phyloP scores from a whole-genome alignment of 2,329 filamentous ascomycete species.

The Epichloe coenophiala region DNA sequence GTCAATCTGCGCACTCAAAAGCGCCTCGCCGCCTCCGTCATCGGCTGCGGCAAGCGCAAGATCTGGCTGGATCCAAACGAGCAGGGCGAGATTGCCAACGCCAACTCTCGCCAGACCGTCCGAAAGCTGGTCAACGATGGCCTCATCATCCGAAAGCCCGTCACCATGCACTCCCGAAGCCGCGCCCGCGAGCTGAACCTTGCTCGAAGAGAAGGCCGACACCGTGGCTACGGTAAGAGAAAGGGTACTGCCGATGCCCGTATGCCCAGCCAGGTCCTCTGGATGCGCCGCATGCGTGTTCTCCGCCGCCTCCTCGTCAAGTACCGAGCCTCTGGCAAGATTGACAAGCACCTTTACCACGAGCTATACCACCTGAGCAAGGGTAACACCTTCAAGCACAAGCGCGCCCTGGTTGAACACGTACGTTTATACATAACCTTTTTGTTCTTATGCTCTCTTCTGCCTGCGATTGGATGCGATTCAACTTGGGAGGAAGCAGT shows the following conservation, averaged over 20 bases:
- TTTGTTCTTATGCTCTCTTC: neutral
- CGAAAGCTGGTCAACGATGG: constrained; percentile 99
- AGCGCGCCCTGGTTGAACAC: constrained; percentile 99
- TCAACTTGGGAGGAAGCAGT: neutral
- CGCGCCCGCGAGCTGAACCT: constrained; percentile 92
- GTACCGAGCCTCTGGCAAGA: constrained; percentile 99
- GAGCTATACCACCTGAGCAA: constrained; percentile 99
- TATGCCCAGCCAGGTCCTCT: constrained; percentile 97
- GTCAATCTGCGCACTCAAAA: constrained; percentile 99
- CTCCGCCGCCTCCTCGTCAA: constrained; percentile 98
- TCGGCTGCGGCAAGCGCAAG: constrained; percentile 99
- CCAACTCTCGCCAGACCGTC: constrained; percentile 99
- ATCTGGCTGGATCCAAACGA: constrained; percentile 99
- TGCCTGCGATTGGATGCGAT: neutral
- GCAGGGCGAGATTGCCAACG: constrained; percentile 98
- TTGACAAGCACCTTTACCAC: constrained; percentile 99
- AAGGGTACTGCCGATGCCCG: constrained; percentile 99
- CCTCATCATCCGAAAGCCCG: constrained; percentile 99
- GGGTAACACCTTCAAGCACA: constrained; percentile 99
- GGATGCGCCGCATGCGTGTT: constrained; percentile 99
- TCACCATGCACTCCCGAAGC: constrained; percentile 98
- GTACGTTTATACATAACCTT: constrained; percentile 48
- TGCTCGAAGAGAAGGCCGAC: constrained; percentile 86
- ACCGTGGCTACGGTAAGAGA: constrained; percentile 99
- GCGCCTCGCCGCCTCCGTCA: constrained; percentile 96